Evolutionary conservation across 805 yeast genomes (phyloP).

Genomic region (Metschnikowia anglica): DNA sequence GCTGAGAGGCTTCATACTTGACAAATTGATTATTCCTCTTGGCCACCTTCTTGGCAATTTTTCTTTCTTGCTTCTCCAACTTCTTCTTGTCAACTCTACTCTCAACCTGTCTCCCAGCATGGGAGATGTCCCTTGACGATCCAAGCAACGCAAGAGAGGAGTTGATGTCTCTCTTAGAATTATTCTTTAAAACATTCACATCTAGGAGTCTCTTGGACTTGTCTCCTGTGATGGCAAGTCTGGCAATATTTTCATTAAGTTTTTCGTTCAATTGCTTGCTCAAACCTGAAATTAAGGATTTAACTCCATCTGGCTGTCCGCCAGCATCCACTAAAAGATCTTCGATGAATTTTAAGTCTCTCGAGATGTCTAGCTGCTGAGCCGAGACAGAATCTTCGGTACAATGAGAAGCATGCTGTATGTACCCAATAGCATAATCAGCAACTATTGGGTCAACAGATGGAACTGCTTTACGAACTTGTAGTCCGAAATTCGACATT

Average conservation of each 20-base stretch:
- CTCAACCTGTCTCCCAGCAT: slow-evolving; percentile 88
- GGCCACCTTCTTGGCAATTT: slow-evolving; percentile 95
- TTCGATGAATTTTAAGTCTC: slow-evolving; percentile 68
- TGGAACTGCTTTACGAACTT: slow-evolving; percentile 84
- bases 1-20: slow-evolving; percentile 89
- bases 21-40: slow-evolving; percentile 83
- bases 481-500: slow-evolving; percentile 47
- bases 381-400: slow-evolving; percentile 83
- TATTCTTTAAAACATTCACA: slow-evolving; percentile 63
- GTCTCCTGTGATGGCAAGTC: slow-evolving; percentile 76
- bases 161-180: slow-evolving; percentile 67
- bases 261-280: slow-evolving; percentile 50
- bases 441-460: slow-evolving; percentile 81
- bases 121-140: slow-evolving; percentile 82
- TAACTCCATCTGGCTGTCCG: slow-evolving; percentile 60
- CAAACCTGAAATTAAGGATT: slow-evolving; percentile 46
- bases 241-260: slow-evolving; percentile 66
- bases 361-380: slow-evolving; percentile 61
- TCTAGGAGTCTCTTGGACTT: slow-evolving; percentile 83
- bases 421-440: slow-evolving; percentile 90
- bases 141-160: slow-evolving; percentile 75
- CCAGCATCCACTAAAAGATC: slow-evolving; percentile 78
- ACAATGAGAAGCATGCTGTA: slow-evolving; percentile 72
- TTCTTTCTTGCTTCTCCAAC: slow-evolving; percentile 94
- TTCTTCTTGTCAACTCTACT: slow-evolving; percentile 95